A percentile compares a stretch with the other conserved stretches of the same genome.
phyloP scores from a whole-genome alignment of 331 rosid species.

The Malus hybrid region DNA sequence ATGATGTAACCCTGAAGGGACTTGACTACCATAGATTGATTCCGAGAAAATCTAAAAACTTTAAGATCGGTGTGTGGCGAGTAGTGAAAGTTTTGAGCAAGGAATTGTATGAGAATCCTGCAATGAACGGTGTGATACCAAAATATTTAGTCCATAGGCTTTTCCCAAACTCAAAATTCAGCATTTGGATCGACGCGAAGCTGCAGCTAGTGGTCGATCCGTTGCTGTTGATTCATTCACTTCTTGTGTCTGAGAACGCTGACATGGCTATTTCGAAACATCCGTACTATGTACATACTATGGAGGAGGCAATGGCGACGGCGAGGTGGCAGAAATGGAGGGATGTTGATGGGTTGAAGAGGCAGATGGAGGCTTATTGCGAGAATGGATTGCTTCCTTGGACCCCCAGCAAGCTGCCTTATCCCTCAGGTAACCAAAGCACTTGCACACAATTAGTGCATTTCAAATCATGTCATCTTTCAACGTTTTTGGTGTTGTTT shows the following conservation, averaged over 20 bases:
- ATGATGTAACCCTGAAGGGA: slow-evolving; percentile 53
- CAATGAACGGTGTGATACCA: slow-evolving; percentile 89
- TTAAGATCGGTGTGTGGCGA: slow-evolving; percentile 70
- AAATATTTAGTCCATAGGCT: slow-evolving; percentile 78
- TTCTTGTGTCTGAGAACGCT: slow-evolving; percentile 48
- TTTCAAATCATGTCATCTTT: neutral
- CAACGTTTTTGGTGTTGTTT: neutral
- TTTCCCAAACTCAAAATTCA: slow-evolving; percentile 72
- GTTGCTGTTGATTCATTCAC: slow-evolving; percentile 69
- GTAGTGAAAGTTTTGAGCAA: slow-evolving; percentile 51
- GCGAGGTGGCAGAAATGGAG: slow-evolving; percentile 94
- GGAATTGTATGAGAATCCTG: slow-evolving; percentile 59
- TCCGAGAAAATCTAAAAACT: slow-evolving; percentile 26
- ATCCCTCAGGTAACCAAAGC: slow-evolving; percentile 53
- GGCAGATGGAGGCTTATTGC: slow-evolving; percentile 91
- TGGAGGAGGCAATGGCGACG: slow-evolving; percentile 96
- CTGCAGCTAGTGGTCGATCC: slow-evolving; percentile 84
- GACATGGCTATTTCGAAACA: slow-evolving; percentile 92
- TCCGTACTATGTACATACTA: slow-evolving; percentile 65
- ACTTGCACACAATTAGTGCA: neutral
- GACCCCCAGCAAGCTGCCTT: slow-evolving; percentile 61
- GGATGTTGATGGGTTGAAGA: slow-evolving; percentile 70
- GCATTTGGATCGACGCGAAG: slow-evolving; percentile 94
- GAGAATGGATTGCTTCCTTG: slow-evolving; percentile 78
- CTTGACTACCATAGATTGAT: slow-evolving; percentile 44